Base-by-base conservation (phyloP, 1,139 yeast species). In the Debaryomyces sp. region DNA sequence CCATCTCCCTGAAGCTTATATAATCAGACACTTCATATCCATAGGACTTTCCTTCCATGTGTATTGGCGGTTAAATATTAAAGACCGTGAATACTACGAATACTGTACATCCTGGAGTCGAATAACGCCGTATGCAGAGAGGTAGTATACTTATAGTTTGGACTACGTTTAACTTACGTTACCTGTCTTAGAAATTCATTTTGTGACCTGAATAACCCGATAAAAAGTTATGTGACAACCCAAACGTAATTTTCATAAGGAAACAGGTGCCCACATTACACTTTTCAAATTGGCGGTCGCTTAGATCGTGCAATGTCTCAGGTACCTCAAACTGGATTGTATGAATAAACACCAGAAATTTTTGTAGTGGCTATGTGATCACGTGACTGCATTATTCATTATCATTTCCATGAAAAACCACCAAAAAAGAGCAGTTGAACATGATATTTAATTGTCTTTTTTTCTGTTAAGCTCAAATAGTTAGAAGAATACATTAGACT, bases 351-450 rank as follows among this genome's bases (percentile, higher is more conserved):
- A n/a, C 15, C 32, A 38, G n/a, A 10, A 35, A n/a, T n/a, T n/a
- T 29, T n/a, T 13, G 33, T 17, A 15, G 44, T 23, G 45, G 45
- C 45, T 43, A 43, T 43, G 45, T 43, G 17, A 29, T 35, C 45
- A 43, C 45, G 45, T 43, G 45, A 43, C 26, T 4, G 23, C 21
- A 26, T 43, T 21, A 29, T 41, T 29, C 35, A 41, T 2, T 12
- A 29, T 40, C n/a, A n/a, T 10, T 22, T 30, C 13, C 26, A 18
- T 22, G 43, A 13, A 13, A n/a, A 21, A 21, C 4, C 26, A 29
- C 12, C 35, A 15, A 32, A 27, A 17, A 27, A 7, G 24, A 39
- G 9, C 6, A 17, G 21, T 27, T 30, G 8, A 26, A 26, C 17
- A 38, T 12, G 12, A 27, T 12, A 29, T 22, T 22, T 18, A 6